Evolutionary conservation across 2,329 filamentous ascomycete species (phyloP), one percentile per base, ranked within the genome.

Genomic region (Xylariaceae sp.): DNA sequence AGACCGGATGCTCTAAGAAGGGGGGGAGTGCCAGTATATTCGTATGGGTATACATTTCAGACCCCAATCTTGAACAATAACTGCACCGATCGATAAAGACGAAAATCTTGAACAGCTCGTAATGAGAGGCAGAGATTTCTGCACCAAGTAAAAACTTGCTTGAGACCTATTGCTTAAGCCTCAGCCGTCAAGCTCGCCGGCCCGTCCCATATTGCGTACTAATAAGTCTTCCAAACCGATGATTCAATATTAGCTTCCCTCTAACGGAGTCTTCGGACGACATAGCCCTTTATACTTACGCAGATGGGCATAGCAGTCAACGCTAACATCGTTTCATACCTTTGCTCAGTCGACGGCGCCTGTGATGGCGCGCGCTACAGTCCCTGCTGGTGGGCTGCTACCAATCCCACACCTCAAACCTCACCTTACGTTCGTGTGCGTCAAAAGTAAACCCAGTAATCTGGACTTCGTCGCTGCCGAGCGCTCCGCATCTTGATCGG

Each of bases 401-500:
- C 48, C 48, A 60, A 58, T 60, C 51, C 55, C 58, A 58, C 55
- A 58, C 47, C 30, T 45, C n/a, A n/a, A n/a, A n/a, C n/a, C 41
- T 59, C 26, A 43, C 18, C 13, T 24, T 23, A 20, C 44, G 18
- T 15, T 16, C 9, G 41, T 21, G 41, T 23, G 41, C 32, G 18
- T 40, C 13, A 15, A 46, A 37, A n/a, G 36, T 46, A 40, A 58
- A 60, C 55, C 62, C 57, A 63, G 52, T 58, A 62, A 60, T 66
- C 63, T 62, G 66, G 56, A n/a, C 54, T 55, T 60, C 52, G 51
- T 37, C 50, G 62, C 47, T 67, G 63, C 67, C 66, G 66, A 67
- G 55, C 37, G 56, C 55, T 65, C 66, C 63, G 61, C 67, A 66
- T 62, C 60, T 65, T 59, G 65, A 67, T 66, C 62, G 63, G 60